Evolutionary conservation across 202 grass and related monocot species (phyloP).

Genomic region (Schoenoplectus tabernaemontani): DNA sequence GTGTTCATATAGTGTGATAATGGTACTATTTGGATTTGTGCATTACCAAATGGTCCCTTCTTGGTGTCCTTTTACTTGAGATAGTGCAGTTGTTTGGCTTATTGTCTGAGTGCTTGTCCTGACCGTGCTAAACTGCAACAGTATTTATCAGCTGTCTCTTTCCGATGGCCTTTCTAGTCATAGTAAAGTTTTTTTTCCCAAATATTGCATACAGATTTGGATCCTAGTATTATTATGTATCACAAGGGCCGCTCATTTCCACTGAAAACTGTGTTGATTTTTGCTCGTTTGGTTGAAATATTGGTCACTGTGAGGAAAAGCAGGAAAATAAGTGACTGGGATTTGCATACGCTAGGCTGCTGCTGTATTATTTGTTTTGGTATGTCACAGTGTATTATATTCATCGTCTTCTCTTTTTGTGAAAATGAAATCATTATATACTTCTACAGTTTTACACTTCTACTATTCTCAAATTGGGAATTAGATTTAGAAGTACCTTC

Average conservation of each 20-base stretch:
- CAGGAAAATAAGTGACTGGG: background rate
- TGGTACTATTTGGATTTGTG: constrained; percentile 37
- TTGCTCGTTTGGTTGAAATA: background rate
- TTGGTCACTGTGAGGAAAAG: background rate
- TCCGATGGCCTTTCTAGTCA: background rate
- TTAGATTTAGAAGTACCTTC: background rate
- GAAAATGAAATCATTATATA: background rate
- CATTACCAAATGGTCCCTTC: constrained; percentile 26
- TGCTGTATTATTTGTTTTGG: background rate
- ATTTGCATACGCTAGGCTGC: background rate
- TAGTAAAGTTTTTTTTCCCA: too few relatives aligned
- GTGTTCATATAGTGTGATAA: constrained; percentile 31
- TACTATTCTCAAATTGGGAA: background rate
- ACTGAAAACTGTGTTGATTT: background rate
- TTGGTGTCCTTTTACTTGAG: constrained; percentile 8
- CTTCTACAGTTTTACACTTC: too few relatives aligned
- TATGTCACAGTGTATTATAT: background rate
- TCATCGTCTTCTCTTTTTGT: background rate
- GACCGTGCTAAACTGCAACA: background rate
- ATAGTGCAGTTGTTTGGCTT: constrained; percentile 8
- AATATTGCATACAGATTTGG: too few relatives aligned
- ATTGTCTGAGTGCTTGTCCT: background rate
- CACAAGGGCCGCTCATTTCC: too few relatives aligned
- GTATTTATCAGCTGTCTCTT: background rate
- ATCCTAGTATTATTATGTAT: too few relatives aligned